These are phyloP conservation scores for Cladosporium oxysporum DNA, from an alignment of 2,329 filamentous ascomycete genomes.

Conservation along the genomic window DNA sequence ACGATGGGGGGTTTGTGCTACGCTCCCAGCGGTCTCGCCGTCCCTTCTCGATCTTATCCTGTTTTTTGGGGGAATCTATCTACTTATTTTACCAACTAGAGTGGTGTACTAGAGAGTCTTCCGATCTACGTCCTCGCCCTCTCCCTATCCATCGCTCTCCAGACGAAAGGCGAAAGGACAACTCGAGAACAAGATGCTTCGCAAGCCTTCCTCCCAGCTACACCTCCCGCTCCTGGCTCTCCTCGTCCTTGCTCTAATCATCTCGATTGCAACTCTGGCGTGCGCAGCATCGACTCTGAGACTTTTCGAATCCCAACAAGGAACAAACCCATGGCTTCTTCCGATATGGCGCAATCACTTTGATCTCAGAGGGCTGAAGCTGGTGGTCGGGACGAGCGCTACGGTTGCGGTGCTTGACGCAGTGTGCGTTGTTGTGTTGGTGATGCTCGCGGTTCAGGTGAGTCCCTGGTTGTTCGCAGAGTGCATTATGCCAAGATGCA, in stretches of 20 bases:
- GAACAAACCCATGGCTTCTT: conserved; percentile 50
- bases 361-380: conserved; percentile 46
- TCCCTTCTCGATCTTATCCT: neutral
- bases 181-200: conserved; percentile 14
- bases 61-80: neutral
- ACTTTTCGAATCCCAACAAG: conserved; percentile 46
- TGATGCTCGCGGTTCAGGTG: neutral
- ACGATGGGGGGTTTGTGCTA: neutral
- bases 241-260: conserved; percentile 35
- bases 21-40: neutral
- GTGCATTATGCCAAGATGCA: too few species aligned
- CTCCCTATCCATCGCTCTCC: neutral
- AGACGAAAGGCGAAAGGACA: neutral
- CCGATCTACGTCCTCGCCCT: neutral
- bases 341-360: conserved; percentile 53
- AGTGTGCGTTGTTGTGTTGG: conserved; percentile 38
- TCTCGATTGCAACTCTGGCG: conserved; percentile 47
- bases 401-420: conserved; percentile 43
- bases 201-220: conserved; percentile 21
- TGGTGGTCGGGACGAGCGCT: conserved; percentile 42
- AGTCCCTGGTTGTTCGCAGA: neutral
- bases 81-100: neutral
- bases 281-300: conserved; percentile 46
- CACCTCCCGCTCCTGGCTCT: conserved; percentile 31
- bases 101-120: neutral